Base-by-base conservation (phyloP, 768 basidiomycete genomes). In the Pulveroboletus sp. region DNA sequence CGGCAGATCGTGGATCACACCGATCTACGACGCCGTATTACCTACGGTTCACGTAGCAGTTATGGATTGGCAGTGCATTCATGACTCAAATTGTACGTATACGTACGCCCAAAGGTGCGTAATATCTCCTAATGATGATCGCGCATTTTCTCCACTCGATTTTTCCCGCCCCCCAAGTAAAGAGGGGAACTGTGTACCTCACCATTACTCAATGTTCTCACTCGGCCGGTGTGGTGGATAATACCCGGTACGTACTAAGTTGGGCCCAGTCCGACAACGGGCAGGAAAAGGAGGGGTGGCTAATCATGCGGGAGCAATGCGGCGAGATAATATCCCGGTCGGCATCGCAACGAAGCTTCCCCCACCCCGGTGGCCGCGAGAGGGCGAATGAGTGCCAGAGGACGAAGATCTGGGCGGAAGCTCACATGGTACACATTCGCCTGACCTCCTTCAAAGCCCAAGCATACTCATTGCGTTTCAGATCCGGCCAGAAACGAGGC, bases 221-320 rank as follows among this genome's bases (percentile, higher is more conserved):
- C 50, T 48, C 38, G 40, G 3, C 32, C 35, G 20, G 42, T 35
- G 37, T 19, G 40, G 36, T 40, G 40, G 19, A 27, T 16, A 33
- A 36, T 23, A 16, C 41, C 49, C 23, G 40, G 52, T 41, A 45
- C 14, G 47, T 36, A 11, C 39, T 52, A 40, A 10, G 43, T 35
- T 17, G 41, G 29, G 34, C 38, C 40, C 35, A 32, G 29, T 31
- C 21, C 29, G 31, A 40, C 41, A n/a, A 49, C 42, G 32, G 34
- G 25, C 47, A 23, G 10, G 20, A 36, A 35, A 42, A 19, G 41
- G 23, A 37, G 43, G 68, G 11, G 68, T 66, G 34, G 64, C 9
- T 45, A 61, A 50, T 68, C 69, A 20, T 63, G 69, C 5, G 71
- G 65, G n/a, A 39, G 8, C 50, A 72, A 75, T 41, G 41, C 45